phyloP scores from a whole-genome alignment of 2,329 filamentous ascomycete genomes.

The Xylariaceae sp. region DNA sequence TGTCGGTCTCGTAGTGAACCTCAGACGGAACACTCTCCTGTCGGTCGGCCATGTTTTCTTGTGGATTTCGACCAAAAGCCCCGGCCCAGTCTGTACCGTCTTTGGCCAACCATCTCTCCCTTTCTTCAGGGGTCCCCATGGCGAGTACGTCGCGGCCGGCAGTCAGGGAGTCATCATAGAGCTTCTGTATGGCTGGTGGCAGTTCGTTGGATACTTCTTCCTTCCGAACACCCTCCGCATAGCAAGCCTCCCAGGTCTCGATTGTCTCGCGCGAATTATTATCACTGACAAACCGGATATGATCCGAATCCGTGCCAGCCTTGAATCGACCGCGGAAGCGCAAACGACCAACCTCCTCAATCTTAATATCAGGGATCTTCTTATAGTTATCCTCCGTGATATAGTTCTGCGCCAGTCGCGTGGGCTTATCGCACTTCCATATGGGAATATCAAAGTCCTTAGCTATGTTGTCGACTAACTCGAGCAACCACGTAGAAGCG shows the following conservation, averaged over 20 bases:
- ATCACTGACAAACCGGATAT: slow-evolving; percentile 75
- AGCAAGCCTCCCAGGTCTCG: slow-evolving; percentile 90
- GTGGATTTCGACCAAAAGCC: slow-evolving; percentile 75
- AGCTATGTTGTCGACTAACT: slow-evolving; percentile 75
- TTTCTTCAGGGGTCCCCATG: slow-evolving; percentile 64
- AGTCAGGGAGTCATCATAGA: slow-evolving; percentile 77
- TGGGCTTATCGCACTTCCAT: slow-evolving; percentile 72
- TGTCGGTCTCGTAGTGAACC: slow-evolving; percentile 34
- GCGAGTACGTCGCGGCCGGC: slow-evolving; percentile 77
- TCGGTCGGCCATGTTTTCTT: slow-evolving; percentile 38
- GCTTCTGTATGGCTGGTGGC: slow-evolving; percentile 62
- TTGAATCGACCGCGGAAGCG: slow-evolving; percentile 80
- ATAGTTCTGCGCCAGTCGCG: slow-evolving; percentile 83
- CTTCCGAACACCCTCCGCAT: slow-evolving; percentile 75
- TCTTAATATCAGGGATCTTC: slow-evolving; percentile 65
- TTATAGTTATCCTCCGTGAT: slow-evolving; percentile 73
- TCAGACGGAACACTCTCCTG: slow-evolving; percentile 10
- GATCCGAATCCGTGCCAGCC: slow-evolving; percentile 81
- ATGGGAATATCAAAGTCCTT: slow-evolving; percentile 80
- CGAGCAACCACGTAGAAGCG: slow-evolving; percentile 78
- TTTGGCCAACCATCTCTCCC: slow-evolving; percentile 70
- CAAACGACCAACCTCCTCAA: slow-evolving; percentile 75
- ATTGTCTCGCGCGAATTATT: slow-evolving; percentile 90
- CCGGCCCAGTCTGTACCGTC: slow-evolving; percentile 82
- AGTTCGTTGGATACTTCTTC: slow-evolving; percentile 68